Base-by-base conservation (phyloP, 176 grass and related monocot genomes). In the Melocanna baccifera region DNA sequence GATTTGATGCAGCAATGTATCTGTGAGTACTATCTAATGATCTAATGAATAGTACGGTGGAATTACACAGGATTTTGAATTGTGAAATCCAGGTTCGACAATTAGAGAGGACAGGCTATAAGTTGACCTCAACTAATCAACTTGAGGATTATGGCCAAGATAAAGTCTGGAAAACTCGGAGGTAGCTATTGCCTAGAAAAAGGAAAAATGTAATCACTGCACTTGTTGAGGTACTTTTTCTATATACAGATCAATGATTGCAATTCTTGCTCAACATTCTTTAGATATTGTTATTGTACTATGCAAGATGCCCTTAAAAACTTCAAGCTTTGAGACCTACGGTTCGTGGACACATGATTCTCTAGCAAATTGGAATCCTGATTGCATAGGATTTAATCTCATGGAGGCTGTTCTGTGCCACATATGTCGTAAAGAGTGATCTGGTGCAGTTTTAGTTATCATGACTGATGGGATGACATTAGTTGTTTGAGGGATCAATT, bases 401-500 rank as follows among this genome's bases (percentile, higher is more conserved):
- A 90, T 98, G 42, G 96, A 98, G 89, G 91, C 93, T 80, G 91
- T 95, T 73, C 88, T 98, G 42, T 95, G 96, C 80, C 93, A 98
- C 77, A 98, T 98, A 90, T 98, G 89, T 82, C 89, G 96, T 50
- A 98, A 98, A 90, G 96, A 98, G 58, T 69, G 83, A 40, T 41
- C 96, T 81, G 93, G 96, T 88, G 96, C 96, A 78, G 93, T 91
- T 81, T 84, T 98, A 88, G 93, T 66, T 98, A n/a, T 98, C 71
- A 95, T 98, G 96, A 98, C 96, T 22, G 96, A 52, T 98, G 96
- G 96, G 96, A 98, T 20, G 93, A 95, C 70, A 98, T 98, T 77
- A 98, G 77, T 81, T 98, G 93, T 86, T 89, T 98, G 91, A 90
- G 87, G 43, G 96, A 98, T 89, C 93, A 98, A 86, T 70, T 95